Evolutionary conservation across 2,329 filamentous ascomycete genomes (phyloP), one percentile per base, ranked within the genome.

Genomic region (Colletotrichum navitas): DNA sequence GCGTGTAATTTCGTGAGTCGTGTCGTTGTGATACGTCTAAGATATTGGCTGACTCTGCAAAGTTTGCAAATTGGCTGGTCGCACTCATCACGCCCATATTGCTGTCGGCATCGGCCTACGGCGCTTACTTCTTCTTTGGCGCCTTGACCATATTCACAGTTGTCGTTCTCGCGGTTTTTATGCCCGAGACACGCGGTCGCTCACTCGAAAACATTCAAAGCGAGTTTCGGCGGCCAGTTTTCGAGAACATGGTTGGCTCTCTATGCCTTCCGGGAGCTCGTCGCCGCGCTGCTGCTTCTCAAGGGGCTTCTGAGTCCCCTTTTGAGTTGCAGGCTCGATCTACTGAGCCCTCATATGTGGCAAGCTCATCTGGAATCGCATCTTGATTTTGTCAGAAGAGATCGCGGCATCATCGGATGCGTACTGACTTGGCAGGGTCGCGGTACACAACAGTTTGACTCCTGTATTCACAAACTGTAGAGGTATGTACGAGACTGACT

Each of bases 41-140:
- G 11, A 10, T 60, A n/a, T 58, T 1, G n/a, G 11, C 54, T 75
- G 18, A 74, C 0, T 21, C 3, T 24, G 1, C 24, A 21, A 7
- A 7, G 81, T 65, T 82, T 18, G 78, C 81, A 18, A 86, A 86
- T 47, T 86, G 83, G 54, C 68, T 85, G 1, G 82, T 86, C 0
- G 84, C 85, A 0, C 79, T 86, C 1, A 79, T 83, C 0, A 85
- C 84, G 0, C 83, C 84, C 0, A 78, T 83, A 0, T 74, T 85
- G 4, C 75, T 85, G 5, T 76, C 81, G 2, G 78, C 76, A 41
- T 80, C 83, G 0, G 78, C 78, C 1, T 85, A 78, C 62, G 84
- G 81, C 0, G 82, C 83, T 0, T 86, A 86, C 70, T 85, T 84
- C 69, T 77, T 86, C 51, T 86, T 85, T 68, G 84, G 81, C 0